phyloP scores from a whole-genome alignment of 2,329 filamentous ascomycete species.

The Aureobasidium sp. region DNA sequence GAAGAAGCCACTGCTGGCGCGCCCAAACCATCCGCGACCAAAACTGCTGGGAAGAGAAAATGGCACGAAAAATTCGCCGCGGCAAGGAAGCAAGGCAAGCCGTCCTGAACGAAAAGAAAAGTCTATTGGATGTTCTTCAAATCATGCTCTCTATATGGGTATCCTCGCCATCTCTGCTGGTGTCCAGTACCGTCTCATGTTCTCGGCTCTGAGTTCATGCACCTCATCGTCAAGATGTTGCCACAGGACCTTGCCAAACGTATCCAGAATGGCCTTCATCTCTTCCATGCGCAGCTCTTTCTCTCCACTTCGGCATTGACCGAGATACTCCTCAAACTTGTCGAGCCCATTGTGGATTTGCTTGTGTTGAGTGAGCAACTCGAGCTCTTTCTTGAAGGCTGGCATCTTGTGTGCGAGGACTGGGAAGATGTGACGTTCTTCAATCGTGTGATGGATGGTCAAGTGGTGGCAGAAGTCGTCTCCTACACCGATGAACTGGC shows the following conservation, averaged over 20 bases:
- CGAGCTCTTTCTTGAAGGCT: conserved; percentile 60
- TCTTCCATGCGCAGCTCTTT: conserved; percentile 48
- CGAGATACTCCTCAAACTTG: conserved; percentile 28
- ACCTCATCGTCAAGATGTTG: conserved; percentile 81
- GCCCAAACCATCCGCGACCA: background rate
- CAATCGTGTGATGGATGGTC: conserved; percentile 72
- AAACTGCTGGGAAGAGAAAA: conserved; percentile 28
- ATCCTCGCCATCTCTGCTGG: conserved; percentile 65
- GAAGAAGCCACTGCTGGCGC: background rate
- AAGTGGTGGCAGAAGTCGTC: conserved; percentile 65
- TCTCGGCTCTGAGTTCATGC: conserved; percentile 67
- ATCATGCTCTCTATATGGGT: conserved; percentile 49
- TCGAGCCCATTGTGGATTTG: conserved; percentile 61
- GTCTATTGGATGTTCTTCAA: background rate
- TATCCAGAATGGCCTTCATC: conserved; percentile 66
- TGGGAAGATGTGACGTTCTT: conserved; percentile 77
- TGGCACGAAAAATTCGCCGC: conserved; percentile 35
- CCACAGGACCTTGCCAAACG: conserved; percentile 74
- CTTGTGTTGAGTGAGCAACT: conserved; percentile 67
- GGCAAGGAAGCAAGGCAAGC: conserved; percentile 16
- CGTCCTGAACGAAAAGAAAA: background rate
- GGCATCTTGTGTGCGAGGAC: conserved; percentile 70
- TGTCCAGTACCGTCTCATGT: conserved; percentile 80
- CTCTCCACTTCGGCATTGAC: conserved; percentile 49
- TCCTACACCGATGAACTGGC: conserved; percentile 60